Percentiles rank a stretch among this genome's conserved stretches.
Evolutionary conservation across 176 grass and related monocot species (phyloP).

Genomic region (Cenchrus fungigraminus): DNA sequence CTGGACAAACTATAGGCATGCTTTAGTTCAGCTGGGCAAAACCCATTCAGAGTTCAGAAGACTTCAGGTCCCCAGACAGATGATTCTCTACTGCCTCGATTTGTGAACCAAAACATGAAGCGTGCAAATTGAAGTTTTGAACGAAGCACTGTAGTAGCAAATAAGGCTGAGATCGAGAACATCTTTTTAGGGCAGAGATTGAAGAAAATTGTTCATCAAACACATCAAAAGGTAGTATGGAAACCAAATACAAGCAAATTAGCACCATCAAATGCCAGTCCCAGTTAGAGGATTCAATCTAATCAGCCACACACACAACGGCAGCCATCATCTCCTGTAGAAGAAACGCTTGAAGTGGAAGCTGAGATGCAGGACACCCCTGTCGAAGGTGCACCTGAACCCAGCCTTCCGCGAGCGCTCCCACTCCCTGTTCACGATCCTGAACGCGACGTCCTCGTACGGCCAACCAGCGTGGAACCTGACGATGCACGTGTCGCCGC

Average conservation of each 20-base stretch:
- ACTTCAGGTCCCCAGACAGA: too few relatives aligned
- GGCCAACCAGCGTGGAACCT: constrained; percentile 44
- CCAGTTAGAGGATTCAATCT: background rate
- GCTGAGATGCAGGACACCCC: constrained; percentile 41
- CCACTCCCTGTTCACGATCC: constrained; percentile 54
- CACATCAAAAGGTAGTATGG: too few relatives aligned
- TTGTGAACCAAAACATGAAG: too few relatives aligned
- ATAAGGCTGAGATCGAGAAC: background rate
- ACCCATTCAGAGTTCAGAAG: background rate
- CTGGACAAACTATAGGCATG: background rate
- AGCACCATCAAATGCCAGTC: background rate
- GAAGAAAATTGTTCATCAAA: too few relatives aligned
- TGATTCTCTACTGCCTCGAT: too few relatives aligned
- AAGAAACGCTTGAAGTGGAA: constrained; percentile 50
- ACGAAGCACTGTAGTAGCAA: background rate
- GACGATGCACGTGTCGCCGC: constrained; percentile 46
- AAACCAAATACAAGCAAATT: too few relatives aligned
- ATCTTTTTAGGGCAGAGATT: too few relatives aligned
- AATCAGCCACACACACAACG: background rate
- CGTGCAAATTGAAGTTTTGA: too few relatives aligned
- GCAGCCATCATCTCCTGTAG: constrained; percentile 36
- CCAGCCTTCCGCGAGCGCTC: constrained; percentile 43
- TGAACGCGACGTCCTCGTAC: constrained; percentile 54
- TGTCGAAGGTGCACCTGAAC: constrained; percentile 47
- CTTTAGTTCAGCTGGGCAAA: background rate